Base-by-base conservation (phyloP, 2,329 filamentous ascomycete genomes). In the Neopestalotiopsis sp. region DNA sequence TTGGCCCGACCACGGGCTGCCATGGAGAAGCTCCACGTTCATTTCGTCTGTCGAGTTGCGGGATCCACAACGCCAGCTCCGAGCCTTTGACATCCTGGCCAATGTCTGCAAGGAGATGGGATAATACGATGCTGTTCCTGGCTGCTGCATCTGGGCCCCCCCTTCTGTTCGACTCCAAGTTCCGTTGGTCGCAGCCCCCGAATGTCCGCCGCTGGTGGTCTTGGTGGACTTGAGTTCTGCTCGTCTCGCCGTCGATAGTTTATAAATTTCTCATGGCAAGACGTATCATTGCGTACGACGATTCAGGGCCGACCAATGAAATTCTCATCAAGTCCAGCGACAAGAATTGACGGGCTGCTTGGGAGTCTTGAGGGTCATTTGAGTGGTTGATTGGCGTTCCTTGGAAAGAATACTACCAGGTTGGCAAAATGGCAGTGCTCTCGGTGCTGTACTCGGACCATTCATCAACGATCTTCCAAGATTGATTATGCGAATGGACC, bases 11-110 rank as follows among this genome's bases (percentile, higher is more conserved):
- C 65, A 32, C 17, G 45, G 45, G 30, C 58, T 17, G 52, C 34
- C 13, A 32, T 56, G 65, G 58, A 49, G 49, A 38, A 12, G 40
- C 65, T 67, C 65, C 65, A 67, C 65, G 34, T 45, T 67, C 65
- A 67, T 67, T 38, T 67, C 65, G 63, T 57, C 65, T 67, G 34
- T 67, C 58, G n/a, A 67, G 56, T 60, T 67, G 65, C 62, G 57
- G n/a, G 57, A 67, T 45, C 52, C 65, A 59, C 65, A 49, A 13
- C 14, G 17, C 24, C 34, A 64, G n/a, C 20, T 24, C 20, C 30
- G 17, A 20, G 32, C 6, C 17, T 14, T 14, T 20, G 32, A 38
- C n/a, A 62, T 62, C 59, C 59, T n/a, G 20, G n/a, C 32, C 59
- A 62, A 17, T 17, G 34, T 10, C 28, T 30, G 30, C 58, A 34